Evolutionary conservation across 257 asterid species (phyloP).

Genomic region (Plantago ovata): DNA sequence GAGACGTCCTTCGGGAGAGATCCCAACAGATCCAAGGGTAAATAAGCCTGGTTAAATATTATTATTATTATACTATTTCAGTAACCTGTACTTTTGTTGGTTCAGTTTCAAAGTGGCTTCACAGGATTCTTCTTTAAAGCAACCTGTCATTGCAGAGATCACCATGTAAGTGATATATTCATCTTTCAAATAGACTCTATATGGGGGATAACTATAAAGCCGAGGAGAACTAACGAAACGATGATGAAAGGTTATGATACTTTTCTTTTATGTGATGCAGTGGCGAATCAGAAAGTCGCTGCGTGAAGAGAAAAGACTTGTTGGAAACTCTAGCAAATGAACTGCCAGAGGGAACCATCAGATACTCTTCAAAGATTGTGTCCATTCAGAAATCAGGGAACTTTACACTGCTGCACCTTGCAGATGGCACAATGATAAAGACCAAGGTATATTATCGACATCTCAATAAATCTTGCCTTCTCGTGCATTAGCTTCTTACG

Average conservation of each 20-base stretch:
- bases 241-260: no score
- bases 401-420: conserved; percentile 60
- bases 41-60: background rate
- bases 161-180: conserved; percentile 25
- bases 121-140: conserved; percentile 23
- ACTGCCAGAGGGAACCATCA: conserved; percentile 58
- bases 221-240: no score
- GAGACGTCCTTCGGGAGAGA: conserved; percentile 33
- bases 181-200: no score
- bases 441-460: conserved; percentile 42
- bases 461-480: background rate
- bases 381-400: conserved; percentile 57
- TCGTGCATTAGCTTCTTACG: background rate
- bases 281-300: conserved; percentile 26
- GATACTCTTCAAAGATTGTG: conserved; percentile 71
- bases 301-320: conserved; percentile 56
- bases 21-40: conserved; percentile 37
- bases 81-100: background rate
- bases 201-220: no score
- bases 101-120: conserved; percentile 27
- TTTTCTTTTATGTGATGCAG: conserved; percentile 28
- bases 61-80: conserved; percentile 2
- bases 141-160: conserved; percentile 13
- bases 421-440: conserved; percentile 60
- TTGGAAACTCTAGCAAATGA: conserved; percentile 55